phyloP scores from a whole-genome alignment of 2,329 filamentous ascomycete species.

The Bipolaris gigantea region DNA sequence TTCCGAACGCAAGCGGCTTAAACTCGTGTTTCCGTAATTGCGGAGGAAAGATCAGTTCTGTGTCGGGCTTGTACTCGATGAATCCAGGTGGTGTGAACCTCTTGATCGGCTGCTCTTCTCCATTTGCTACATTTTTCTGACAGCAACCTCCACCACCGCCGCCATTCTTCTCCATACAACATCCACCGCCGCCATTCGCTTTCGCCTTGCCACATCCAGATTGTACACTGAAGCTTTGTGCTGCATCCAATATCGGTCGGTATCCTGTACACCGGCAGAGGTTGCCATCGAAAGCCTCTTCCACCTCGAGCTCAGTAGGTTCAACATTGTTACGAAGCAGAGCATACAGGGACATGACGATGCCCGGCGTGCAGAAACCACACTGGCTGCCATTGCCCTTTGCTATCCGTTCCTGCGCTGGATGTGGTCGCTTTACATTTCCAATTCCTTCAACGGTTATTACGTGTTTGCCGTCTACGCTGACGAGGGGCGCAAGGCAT shows the following conservation, averaged over 20 bases:
- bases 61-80: slow-evolving; percentile 91
- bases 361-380: slow-evolving; percentile 94
- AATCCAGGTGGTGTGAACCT: slow-evolving; percentile 85
- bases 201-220: slow-evolving; percentile 59
- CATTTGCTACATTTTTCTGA: slow-evolving; percentile 42
- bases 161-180: slow-evolving; percentile 66
- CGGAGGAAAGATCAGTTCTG: slow-evolving; percentile 93
- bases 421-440: slow-evolving; percentile 81
- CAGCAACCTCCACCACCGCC: slow-evolving; percentile 50
- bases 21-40: slow-evolving; percentile 80
- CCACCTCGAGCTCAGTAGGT: slow-evolving; percentile 79
- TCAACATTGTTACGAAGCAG: slow-evolving; percentile 80
- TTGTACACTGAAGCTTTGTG: slow-evolving; percentile 77
- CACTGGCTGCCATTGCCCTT: slow-evolving; percentile 91
- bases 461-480: slow-evolving; percentile 95
- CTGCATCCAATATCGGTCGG: slow-evolving; percentile 88
- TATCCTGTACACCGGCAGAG: slow-evolving; percentile 96
- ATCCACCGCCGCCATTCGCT: slow-evolving; percentile 64
- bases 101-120: slow-evolving; percentile 52
- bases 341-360: slow-evolving; percentile 96
- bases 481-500: slow-evolving; percentile 88
- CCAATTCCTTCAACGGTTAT: slow-evolving; percentile 98
- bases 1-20: slow-evolving; percentile 82
- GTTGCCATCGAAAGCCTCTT: slow-evolving; percentile 97
- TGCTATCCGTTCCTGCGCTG: slow-evolving; percentile 86